Base-by-base conservation (phyloP, 306 rosid genomes). In the Medicago arabica region DNA sequence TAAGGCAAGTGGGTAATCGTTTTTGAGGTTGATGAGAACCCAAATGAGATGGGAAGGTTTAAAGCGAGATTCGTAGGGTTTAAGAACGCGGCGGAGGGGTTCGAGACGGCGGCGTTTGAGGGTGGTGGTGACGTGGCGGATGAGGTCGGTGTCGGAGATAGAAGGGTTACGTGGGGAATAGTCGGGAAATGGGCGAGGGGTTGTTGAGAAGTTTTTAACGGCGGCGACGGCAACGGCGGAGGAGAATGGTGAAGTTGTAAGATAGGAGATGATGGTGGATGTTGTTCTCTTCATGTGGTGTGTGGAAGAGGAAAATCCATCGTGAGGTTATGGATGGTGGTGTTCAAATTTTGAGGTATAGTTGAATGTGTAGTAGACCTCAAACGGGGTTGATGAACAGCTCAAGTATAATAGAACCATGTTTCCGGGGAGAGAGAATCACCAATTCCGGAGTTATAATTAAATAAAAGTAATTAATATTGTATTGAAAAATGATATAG, bases 131-230 rank as follows among this genome's bases (percentile, higher is more conserved):
- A 93, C 81, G 38, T 81, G 86, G 81, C 85, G 85, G 63, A 91
- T 84, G 47, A 93, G 76, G 66, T 93, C 89, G 18, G 88, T 57
- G 80, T 93, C 96, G 41, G 71, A 76, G 53, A 89, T 78, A 61
- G 88, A 74, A 39, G 91, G 89, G 54, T 82, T 93, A 59, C 86
- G 87, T 0, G 91, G 97, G 19, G 98, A 89, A 84, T 89, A 93
- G 74, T 90, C 93, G 49, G 98, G 98, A 70, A 93, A 93, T 17
- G 95, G 93, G 74, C 98, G 87, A 38, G 80, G 61, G 78, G 61
- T 78, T 49, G 84, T 73, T 69, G 89, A 80, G 54, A 69, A 41
- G 49, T 38, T 71, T 23, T 54, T 68, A 71, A 46, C 85, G 49
- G 62, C 47, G 64, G 38, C 2, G 36, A 9, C 3, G 28, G 14